Conservation (phyloP, 192 early-diverging fungal genomes). For the Backusella liffmaniae region DNA sequence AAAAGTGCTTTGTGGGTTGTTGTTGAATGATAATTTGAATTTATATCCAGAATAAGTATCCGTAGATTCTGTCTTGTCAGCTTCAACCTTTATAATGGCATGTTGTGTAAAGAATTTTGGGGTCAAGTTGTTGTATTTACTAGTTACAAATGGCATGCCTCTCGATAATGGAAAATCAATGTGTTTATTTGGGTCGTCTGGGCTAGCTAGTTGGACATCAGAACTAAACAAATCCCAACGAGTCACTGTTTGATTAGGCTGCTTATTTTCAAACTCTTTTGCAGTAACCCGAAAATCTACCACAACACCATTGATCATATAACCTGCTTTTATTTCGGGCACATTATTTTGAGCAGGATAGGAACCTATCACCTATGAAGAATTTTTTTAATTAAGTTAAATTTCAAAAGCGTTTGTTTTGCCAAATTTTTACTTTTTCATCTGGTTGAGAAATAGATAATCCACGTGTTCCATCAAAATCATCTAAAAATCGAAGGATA, state of each 20-base stretch:
- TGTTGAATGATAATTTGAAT: slow-evolving; percentile 31
- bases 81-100: slow-evolving; percentile 19
- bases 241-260: slow-evolving; percentile 12
- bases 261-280: slow-evolving; percentile 21
- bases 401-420: background rate
- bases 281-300: slow-evolving; percentile 31
- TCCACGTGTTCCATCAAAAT: slow-evolving; percentile 29
- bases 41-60: slow-evolving; percentile 18
- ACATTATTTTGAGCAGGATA: slow-evolving; percentile 34
- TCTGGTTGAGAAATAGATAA: slow-evolving; percentile 28
- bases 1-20: slow-evolving; percentile 22
- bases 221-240: slow-evolving; percentile 32
- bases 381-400: slow-evolving; percentile 9
- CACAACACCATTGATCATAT: slow-evolving; percentile 25
- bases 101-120: slow-evolving; percentile 36
- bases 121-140: slow-evolving; percentile 28
- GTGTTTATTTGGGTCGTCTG: background rate
- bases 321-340: slow-evolving; percentile 23
- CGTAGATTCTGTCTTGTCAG: background rate
- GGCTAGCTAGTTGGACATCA: slow-evolving; percentile 8
- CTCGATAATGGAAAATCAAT: slow-evolving; percentile 30
- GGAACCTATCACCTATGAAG: slow-evolving; percentile 10
- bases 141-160: slow-evolving; percentile 38
- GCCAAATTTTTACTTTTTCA: slow-evolving; percentile 13
- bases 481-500: slow-evolving; percentile 30